Conservation (phyloP, 306 rosid genomes). For the Hippophae gyantsensis region DNA sequence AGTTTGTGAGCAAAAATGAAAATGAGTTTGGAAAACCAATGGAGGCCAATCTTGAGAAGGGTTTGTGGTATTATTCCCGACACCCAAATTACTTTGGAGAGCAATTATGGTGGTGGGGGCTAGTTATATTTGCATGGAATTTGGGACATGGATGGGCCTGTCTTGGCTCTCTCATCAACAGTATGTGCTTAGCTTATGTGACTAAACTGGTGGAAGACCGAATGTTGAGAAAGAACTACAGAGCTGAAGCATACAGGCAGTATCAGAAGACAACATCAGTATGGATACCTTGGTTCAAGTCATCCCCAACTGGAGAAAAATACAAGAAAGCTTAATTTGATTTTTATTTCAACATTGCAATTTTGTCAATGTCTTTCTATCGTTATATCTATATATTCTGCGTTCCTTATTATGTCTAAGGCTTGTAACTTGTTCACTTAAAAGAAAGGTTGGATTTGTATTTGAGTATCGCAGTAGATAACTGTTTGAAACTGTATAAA, state of each 20-base stretch:
- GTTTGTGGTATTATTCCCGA: conserved; percentile 70
- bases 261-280: conserved; percentile 89
- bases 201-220: conserved; percentile 73
- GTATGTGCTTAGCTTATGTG: conserved; percentile 76
- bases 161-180: conserved; percentile 54
- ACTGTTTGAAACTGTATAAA: conserved; percentile 27
- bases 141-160: conserved; percentile 64
- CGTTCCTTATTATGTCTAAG: conserved; percentile 8
- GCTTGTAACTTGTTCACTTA: conserved; percentile 11
- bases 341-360: conserved; percentile 1
- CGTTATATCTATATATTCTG: conserved; percentile 11
- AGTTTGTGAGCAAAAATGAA: conserved; percentile 49
- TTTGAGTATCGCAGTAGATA: conserved; percentile 10
- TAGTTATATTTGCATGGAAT: conserved; percentile 59
- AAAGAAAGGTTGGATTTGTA: conserved; percentile 22
- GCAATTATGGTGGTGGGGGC: conserved; percentile 97
- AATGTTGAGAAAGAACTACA: conserved; percentile 61
- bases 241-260: conserved; percentile 57
- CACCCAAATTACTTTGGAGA: conserved; percentile 93
- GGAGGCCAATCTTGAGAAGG: conserved; percentile 47
- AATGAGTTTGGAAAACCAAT: conserved; percentile 44
- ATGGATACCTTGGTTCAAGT: conserved; percentile 82
- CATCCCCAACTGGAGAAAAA: conserved; percentile 33
- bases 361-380: conserved; percentile 10
- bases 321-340: conserved; percentile 48